Conservation (phyloP, 2,329 filamentous ascomycete genomes). For the Cryoendolithus antarcticus region DNA sequence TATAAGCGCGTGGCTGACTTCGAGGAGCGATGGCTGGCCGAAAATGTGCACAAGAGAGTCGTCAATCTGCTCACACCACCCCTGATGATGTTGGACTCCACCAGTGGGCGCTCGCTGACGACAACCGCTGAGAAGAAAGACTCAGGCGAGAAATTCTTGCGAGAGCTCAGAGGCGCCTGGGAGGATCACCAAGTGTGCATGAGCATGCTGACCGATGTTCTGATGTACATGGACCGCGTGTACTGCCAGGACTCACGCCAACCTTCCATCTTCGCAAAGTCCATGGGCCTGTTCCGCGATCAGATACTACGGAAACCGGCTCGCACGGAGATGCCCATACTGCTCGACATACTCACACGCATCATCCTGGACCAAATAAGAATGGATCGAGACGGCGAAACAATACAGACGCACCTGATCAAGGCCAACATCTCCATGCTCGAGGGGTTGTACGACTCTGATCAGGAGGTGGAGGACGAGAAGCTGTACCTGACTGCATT, state of each 20-base stretch:
- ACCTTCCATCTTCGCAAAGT: constrained; percentile 69
- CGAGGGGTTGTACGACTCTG: constrained; percentile 71
- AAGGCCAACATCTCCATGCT: constrained; percentile 82
- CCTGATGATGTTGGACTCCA: constrained; percentile 43
- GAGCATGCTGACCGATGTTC: constrained; percentile 91
- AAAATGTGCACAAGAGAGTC: constrained; percentile 60
- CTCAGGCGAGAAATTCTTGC: constrained; percentile 72
- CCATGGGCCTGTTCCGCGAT: constrained; percentile 81
- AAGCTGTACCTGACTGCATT: constrained; percentile 78
- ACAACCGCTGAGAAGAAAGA: constrained; percentile 57
- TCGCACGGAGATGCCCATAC: constrained; percentile 34
- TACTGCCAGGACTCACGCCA: constrained; percentile 60
- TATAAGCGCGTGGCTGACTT: constrained; percentile 72
- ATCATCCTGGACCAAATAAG: constrained; percentile 83
- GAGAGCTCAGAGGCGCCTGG: constrained; percentile 66
- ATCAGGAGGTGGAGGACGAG: constrained; percentile 62
- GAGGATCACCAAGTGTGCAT: constrained; percentile 82
- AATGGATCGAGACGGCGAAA: constrained; percentile 82
- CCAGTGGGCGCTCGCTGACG: constrained; percentile 12
- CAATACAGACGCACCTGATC: constrained; percentile 72
- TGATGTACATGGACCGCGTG: constrained; percentile 89
- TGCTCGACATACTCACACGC: constrained; percentile 64
- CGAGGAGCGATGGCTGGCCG: constrained; percentile 68
- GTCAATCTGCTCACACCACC: constrained; percentile 57
- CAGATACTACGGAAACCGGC: constrained; percentile 59